Conservation (phyloP, 129 eudicot genomes). For the Scalesia atractyloides region DNA sequence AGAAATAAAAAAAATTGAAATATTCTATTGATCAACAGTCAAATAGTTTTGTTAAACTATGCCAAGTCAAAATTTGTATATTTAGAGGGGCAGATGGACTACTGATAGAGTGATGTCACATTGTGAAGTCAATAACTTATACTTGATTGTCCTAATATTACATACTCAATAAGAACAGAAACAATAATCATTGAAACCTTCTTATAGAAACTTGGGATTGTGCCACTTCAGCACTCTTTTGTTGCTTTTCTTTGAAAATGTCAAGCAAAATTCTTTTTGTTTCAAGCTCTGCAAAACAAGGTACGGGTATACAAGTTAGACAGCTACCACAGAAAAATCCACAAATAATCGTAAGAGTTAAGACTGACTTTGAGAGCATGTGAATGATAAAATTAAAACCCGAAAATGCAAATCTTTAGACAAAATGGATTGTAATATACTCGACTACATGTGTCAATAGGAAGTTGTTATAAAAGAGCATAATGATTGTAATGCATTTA, state of each 20-base stretch:
- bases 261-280: constrained; percentile 92
- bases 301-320: constrained; percentile 16
- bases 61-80: constrained; percentile 3
- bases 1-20: constrained; percentile 7
- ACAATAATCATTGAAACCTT: constrained; percentile 51
- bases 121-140: not conserved
- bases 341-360: too few species aligned
- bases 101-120: not conserved
- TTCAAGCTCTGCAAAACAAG: constrained; percentile 78
- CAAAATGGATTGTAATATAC: too few species aligned
- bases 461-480: too few species aligned
- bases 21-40: not conserved
- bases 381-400: not conserved
- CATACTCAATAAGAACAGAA: not conserved
- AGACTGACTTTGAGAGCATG: constrained; percentile 13
- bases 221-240: constrained; percentile 82
- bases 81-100: not conserved
- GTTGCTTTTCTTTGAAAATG: constrained; percentile 93
- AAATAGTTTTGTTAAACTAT: not conserved
- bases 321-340: not conserved
- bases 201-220: constrained; percentile 91
- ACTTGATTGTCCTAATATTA: constrained; percentile 7
- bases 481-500: too few species aligned
- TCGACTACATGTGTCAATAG: too few species aligned
- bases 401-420: not conserved